Base-by-base conservation (phyloP, 495 filamentous ascomycete genomes). In the Podospora tetraspora region DNA sequence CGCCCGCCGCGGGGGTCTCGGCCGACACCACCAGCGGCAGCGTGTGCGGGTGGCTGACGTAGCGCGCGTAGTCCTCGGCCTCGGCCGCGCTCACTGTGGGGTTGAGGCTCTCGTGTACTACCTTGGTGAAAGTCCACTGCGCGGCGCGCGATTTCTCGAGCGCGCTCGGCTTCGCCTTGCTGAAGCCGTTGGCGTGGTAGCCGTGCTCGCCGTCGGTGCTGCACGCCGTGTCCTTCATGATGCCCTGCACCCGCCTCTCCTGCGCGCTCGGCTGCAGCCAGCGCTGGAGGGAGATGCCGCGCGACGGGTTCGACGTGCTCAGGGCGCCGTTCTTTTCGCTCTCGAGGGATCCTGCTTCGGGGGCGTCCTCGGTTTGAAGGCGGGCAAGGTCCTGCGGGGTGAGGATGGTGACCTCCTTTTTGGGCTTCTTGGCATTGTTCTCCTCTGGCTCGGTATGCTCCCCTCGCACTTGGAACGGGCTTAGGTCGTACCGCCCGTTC, bases 1-100 rank as follows among this genome's bases (percentile, higher is more conserved):
- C 81, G 10, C 74, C 72, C 19, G 72, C 67, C 7, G 73, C 74
- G 4, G 82, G 82, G 13, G 80, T 72, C 59, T 94, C 91, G 24
- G 86, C 90, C 2, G 90, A 90, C 1, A 93, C 86, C 6, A 97
- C 95, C 3, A 98, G 86, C 0, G 95, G 93, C 3, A 99, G 85
- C 67, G 89, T 93, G 30, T 94, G 88, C 9, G 95, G 94, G 77
- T 98, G 95, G 62, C 87, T 87, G 77, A 98, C 89, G 79, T 98
- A 97, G n/a, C 90, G 87, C 32, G 89, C 81, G 78, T 98, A 98
- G 73, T 97, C 95, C 24, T 90, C 89, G 7, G 88, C 85, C 76
- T 98, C 96, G 30, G 83, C 83, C 7, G 80, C 71, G 19, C 85
- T 88, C 67, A 97, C 92, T 12, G 86, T 85, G 11, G 93, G 93